Evolutionary conservation across 495 filamentous ascomycete species (phyloP).

Genomic region (Xylaria nigripes): DNA sequence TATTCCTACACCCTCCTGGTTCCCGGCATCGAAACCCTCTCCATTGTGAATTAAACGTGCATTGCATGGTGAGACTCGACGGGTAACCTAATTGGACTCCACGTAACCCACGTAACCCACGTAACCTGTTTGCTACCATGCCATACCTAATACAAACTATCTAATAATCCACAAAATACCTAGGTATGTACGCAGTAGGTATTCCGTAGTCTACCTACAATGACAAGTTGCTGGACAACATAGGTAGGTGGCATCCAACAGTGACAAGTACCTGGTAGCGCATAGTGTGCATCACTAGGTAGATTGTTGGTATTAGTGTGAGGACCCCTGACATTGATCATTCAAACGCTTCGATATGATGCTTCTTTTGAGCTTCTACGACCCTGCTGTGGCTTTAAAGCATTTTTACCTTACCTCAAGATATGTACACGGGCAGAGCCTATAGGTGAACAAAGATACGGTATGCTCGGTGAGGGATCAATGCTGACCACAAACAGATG

Average conservation of each 20-base stretch:
- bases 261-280: not conserved
- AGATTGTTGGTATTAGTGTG: not conserved
- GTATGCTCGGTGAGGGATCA: not conserved
- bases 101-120: too few relatives aligned
- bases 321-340: constrained; percentile 7
- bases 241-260: not conserved
- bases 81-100: constrained; percentile 1
- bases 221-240: not conserved
- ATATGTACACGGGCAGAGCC: too few relatives aligned
- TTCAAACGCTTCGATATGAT: not conserved
- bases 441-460: too few relatives aligned
- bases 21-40: too few relatives aligned
- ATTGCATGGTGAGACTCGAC: constrained; percentile 9
- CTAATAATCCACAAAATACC: too few relatives aligned
- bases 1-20: too few relatives aligned
- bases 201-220: not conserved
- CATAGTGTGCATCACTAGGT: too few relatives aligned
- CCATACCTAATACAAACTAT: too few relatives aligned
- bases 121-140: constrained; percentile 2
- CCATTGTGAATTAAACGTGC: constrained; percentile 11
- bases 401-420: too few relatives aligned
- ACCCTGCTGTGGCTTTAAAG: too few relatives aligned
- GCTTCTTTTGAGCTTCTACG: not conserved
- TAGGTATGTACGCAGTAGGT: too few relatives aligned
- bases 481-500: not conserved